Evolutionary conservation across 176 grass and related monocot species (phyloP).

Genomic region (Avena atlantica): DNA sequence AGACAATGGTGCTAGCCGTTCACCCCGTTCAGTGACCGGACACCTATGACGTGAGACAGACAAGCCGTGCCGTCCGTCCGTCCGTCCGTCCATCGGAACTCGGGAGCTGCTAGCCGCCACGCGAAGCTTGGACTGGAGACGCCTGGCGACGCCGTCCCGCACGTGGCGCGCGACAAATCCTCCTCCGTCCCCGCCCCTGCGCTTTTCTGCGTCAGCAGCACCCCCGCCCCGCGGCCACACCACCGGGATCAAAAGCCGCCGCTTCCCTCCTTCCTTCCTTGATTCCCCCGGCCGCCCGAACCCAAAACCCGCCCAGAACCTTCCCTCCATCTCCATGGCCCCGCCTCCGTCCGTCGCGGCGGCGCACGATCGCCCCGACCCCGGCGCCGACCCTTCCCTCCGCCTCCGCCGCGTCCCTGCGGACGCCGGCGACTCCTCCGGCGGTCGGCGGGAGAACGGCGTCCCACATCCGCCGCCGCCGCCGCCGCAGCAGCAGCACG

Average conservation of each 20-base stretch:
- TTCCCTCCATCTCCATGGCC: slow-evolving; percentile 36
- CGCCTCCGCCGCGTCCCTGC: slow-evolving; percentile 42
- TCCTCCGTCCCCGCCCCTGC: not conserved
- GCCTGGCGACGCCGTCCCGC: slow-evolving; percentile 29
- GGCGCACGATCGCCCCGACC: slow-evolving; percentile 30
- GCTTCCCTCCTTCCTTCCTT: not conserved
- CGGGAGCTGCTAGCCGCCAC: not conserved
- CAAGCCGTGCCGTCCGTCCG: not conserved
- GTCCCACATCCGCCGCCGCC: not conserved
- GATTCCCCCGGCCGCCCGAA: not conserved
- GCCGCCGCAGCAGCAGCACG: slow-evolving; percentile 18
- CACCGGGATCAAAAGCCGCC: slow-evolving; percentile 31
- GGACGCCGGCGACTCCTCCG: not conserved
- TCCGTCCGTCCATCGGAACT: not conserved
- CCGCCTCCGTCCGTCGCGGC: slow-evolving; percentile 33
- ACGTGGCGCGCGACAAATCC: not conserved
- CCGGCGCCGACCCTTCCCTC: slow-evolving; percentile 8
- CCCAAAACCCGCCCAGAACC: slow-evolving; percentile 5
- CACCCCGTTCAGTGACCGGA: not conserved
- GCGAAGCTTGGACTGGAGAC: slow-evolving; percentile 7
- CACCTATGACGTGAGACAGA: not conserved
- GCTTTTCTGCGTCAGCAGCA: slow-evolving; percentile 33
- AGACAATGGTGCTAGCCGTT: not conserved
- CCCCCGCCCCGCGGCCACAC: not conserved
- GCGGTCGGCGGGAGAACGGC: not conserved